Conservation (phyloP, 805 yeast species). For the Barnettozyma botsteinii region DNA sequence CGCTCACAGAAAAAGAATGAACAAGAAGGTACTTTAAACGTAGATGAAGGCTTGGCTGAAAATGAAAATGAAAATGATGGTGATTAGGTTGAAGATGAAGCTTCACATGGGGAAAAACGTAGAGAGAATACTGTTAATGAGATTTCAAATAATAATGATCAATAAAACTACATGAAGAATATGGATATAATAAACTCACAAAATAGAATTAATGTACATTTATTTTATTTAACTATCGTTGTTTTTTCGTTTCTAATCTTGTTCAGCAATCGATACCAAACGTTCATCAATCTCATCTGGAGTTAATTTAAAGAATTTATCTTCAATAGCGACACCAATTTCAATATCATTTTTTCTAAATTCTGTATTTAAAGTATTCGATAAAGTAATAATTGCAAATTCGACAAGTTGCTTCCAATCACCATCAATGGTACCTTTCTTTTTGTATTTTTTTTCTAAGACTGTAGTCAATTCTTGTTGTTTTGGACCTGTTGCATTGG, state of each 20-base stretch:
- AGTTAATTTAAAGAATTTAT: slow-evolving; percentile 64
- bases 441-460: slow-evolving; percentile 85
- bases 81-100: too few species aligned
- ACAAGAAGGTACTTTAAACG: too few species aligned
- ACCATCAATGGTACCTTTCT: slow-evolving; percentile 62
- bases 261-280: slow-evolving; percentile 91
- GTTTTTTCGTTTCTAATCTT: slow-evolving; percentile 48
- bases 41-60: too few species aligned
- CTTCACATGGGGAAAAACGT: too few species aligned
- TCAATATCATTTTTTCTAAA: slow-evolving; percentile 92
- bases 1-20: too few species aligned
- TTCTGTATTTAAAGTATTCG: slow-evolving; percentile 85
- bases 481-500: slow-evolving; percentile 93
- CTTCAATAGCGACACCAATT: slow-evolving; percentile 77
- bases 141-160: too few species aligned
- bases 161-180: background rate
- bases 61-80: too few species aligned
- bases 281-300: slow-evolving; percentile 93
- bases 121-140: too few species aligned
- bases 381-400: slow-evolving; percentile 78
- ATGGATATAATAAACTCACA: too few species aligned
- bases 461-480: slow-evolving; percentile 92
- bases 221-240: background rate
- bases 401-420: slow-evolving; percentile 89
- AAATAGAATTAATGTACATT: slow-evolving; percentile 7